phyloP scores from a whole-genome alignment of 495 filamentous ascomycete species.

The Podospora appendiculata region DNA sequence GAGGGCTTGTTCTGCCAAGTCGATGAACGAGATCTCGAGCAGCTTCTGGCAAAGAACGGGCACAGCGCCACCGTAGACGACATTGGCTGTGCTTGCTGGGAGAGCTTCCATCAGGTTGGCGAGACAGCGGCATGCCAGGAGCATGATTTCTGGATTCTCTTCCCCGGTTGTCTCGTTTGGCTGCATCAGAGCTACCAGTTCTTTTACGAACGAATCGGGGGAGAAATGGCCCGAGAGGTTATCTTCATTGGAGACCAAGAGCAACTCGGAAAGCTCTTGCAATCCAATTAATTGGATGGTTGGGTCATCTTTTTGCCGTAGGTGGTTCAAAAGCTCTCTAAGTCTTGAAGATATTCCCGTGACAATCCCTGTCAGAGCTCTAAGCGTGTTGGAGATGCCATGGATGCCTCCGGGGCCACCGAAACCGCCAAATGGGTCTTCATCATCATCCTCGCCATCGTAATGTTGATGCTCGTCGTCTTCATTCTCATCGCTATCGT shows the following conservation, averaged over 20 bases:
- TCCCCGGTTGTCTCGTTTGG: constrained; percentile 75
- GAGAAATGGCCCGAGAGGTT: constrained; percentile 94
- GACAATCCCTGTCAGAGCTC: constrained; percentile 86
- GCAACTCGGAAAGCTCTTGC: constrained; percentile 86
- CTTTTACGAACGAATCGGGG: constrained; percentile 90
- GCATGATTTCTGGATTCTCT: constrained; percentile 96
- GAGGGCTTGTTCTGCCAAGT: constrained; percentile 92
- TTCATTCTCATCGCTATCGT: constrained; percentile 40
- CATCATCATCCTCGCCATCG: constrained; percentile 48
- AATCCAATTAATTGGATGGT: constrained; percentile 87
- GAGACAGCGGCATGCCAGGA: constrained; percentile 90
- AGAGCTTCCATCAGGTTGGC: constrained; percentile 98
- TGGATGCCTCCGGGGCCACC: constrained; percentile 53
- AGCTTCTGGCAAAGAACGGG: constrained; percentile 91
- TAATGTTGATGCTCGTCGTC: constrained; percentile 39
- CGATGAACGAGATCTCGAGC: constrained; percentile 90
- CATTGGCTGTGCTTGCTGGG: constrained; percentile 83
- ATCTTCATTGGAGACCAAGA: constrained; percentile 92
- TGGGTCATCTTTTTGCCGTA: constrained; percentile 80
- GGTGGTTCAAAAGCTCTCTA: constrained; percentile 73
- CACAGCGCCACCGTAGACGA: constrained; percentile 93
- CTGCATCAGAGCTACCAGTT: constrained; percentile 87
- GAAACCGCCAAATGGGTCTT: constrained; percentile 71
- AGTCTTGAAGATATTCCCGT: constrained; percentile 72
- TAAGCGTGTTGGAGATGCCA: constrained; percentile 71